These are phyloP conservation scores for Colletotrichum endophyticum DNA, from an alignment of 2,329 filamentous ascomycete genomes.

Conservation along the genomic window DNA sequence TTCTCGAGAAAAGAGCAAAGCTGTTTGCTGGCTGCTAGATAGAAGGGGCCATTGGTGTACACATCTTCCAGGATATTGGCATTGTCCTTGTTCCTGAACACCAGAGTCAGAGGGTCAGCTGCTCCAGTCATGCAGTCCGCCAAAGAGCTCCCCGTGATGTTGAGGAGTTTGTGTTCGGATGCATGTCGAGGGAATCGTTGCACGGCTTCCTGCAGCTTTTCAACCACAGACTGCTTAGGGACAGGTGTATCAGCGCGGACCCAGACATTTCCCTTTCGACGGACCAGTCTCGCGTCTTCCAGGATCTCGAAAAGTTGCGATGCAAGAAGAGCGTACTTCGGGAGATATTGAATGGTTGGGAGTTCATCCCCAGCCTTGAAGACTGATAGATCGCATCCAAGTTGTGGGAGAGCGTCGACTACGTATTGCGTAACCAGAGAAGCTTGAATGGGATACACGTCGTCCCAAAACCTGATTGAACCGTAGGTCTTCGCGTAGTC, in stretches of 20 bases:
- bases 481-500: background rate
- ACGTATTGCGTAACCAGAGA: slow-evolving; percentile 35
- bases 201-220: slow-evolving; percentile 28
- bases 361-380: slow-evolving; percentile 25
- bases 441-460: slow-evolving; percentile 30
- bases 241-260: background rate
- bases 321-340: slow-evolving; percentile 31
- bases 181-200: slow-evolving; percentile 34
- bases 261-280: background rate
- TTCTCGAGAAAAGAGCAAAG: background rate
- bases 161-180: slow-evolving; percentile 33
- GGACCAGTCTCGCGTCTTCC: slow-evolving; percentile 19
- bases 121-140: slow-evolving; percentile 41
- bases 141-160: slow-evolving; percentile 35
- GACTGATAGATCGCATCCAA: slow-evolving; percentile 29
- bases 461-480: slow-evolving; percentile 25
- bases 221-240: background rate
- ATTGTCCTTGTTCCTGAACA: slow-evolving; percentile 37
- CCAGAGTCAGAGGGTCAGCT: slow-evolving; percentile 37
- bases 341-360: slow-evolving; percentile 22
- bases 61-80: slow-evolving; percentile 35
- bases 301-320: slow-evolving; percentile 30
- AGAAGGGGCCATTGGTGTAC: slow-evolving; percentile 27
- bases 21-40: background rate
- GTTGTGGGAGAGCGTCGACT: slow-evolving; percentile 31